These are phyloP conservation scores for Haberlea rhodopensis DNA, from an alignment of 257 asterid genomes.

Conservation along the genomic window DNA sequence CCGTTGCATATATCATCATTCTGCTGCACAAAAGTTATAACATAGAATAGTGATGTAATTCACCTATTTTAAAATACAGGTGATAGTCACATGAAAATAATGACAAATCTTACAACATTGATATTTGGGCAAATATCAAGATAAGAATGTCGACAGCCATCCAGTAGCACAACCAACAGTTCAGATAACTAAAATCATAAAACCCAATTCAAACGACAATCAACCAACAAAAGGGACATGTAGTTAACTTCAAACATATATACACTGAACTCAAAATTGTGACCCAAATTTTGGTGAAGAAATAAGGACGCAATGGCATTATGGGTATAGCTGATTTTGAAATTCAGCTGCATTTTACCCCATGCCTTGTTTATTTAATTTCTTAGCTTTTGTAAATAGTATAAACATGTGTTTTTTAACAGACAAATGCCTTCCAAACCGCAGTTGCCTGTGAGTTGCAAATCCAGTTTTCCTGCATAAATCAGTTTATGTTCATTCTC, in stretches of 20 bases:
- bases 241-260: not conserved
- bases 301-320: not conserved
- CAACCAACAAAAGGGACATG: not conserved
- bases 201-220: not conserved
- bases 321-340: not conserved
- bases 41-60: too few species aligned
- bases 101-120: too few species aligned
- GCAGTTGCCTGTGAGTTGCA: not conserved
- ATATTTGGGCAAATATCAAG: too few species aligned
- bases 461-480: not conserved
- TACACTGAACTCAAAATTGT: not conserved
- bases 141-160: not conserved
- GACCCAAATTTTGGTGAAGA: not conserved
- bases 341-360: not conserved
- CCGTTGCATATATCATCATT: too few species aligned
- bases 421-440: not conserved
- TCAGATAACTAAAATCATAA: not conserved
- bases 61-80: not conserved
- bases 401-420: not conserved
- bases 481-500: not conserved
- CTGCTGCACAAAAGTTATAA: too few species aligned
- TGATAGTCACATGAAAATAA: not conserved
- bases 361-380: too few species aligned
- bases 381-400: not conserved
- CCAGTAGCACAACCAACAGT: not conserved